These are phyloP conservation scores for Nemania serpens DNA, from an alignment of 2,329 filamentous ascomycete genomes.

Conservation along the genomic window DNA sequence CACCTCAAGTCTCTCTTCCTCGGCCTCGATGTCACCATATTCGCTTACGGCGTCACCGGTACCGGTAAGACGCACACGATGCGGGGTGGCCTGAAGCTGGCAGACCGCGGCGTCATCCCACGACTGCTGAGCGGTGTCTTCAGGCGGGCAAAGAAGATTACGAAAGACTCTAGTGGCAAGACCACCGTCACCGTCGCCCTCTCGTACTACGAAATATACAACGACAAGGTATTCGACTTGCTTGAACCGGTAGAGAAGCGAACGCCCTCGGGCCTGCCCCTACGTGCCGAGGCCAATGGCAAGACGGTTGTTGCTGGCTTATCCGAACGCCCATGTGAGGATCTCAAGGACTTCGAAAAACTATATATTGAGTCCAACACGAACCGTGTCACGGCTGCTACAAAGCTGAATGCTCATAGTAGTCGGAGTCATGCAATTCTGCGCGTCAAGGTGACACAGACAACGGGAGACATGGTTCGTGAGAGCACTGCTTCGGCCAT, in stretches of 20 bases:
- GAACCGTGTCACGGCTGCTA: slow-evolving; percentile 86
- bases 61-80: slow-evolving; percentile 97
- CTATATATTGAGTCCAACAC: slow-evolving; percentile 91
- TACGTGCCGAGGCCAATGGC: slow-evolving; percentile 83
- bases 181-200: slow-evolving; percentile 75
- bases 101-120: slow-evolving; percentile 86
- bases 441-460: slow-evolving; percentile 85
- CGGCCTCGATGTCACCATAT: slow-evolving; percentile 85
- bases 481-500: slow-evolving; percentile 91
- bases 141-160: slow-evolving; percentile 80
- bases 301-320: slow-evolving; percentile 87
- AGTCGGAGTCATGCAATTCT: slow-evolving; percentile 89
- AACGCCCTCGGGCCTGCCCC: slow-evolving; percentile 75
- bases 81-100: slow-evolving; percentile 85
- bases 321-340: slow-evolving; percentile 79
- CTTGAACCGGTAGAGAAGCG: slow-evolving; percentile 89
- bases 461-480: slow-evolving; percentile 66
- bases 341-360: slow-evolving; percentile 86
- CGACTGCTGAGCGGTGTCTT: slow-evolving; percentile 84
- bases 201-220: slow-evolving; percentile 97
- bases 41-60: slow-evolving; percentile 91
- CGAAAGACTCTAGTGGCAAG: slow-evolving; percentile 74
- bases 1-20: slow-evolving; percentile 91
- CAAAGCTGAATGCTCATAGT: slow-evolving; percentile 90
- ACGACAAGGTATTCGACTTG: slow-evolving; percentile 91